Conservation (phyloP, 768 basidiomycete genomes). For the Hortiboletus campestris region DNA sequence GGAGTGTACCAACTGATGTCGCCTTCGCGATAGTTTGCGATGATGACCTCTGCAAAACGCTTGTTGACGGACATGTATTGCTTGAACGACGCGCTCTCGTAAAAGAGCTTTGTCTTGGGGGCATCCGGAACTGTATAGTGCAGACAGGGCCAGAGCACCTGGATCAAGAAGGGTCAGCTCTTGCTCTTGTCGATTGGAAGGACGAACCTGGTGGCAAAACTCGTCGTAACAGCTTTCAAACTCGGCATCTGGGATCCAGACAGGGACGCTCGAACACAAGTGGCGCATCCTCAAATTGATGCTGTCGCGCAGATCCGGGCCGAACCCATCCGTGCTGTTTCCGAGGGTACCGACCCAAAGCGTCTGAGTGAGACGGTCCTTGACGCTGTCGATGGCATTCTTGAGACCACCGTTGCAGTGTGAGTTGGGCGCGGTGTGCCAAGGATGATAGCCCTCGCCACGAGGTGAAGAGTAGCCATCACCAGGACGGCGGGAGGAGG, state of each 20-base stretch:
- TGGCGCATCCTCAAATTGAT: slow-evolving; percentile 52
- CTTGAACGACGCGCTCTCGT: slow-evolving; percentile 76
- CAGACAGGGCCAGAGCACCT: slow-evolving; percentile 82
- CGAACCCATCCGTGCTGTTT: slow-evolving; percentile 62
- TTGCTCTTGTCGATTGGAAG: slow-evolving; percentile 6
- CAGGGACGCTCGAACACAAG: slow-evolving; percentile 46
- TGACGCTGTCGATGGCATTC: slow-evolving; percentile 75
- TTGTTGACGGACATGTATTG: slow-evolving; percentile 90
- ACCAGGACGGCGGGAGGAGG: slow-evolving; percentile 46
- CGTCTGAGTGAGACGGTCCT: slow-evolving; percentile 47
- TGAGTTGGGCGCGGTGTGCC: slow-evolving; percentile 55
- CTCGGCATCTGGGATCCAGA: slow-evolving; percentile 82
- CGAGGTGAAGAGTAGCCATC: slow-evolving; percentile 29
- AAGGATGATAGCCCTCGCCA: slow-evolving; percentile 28
- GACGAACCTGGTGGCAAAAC: slow-evolving; percentile 75
- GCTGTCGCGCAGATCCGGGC: slow-evolving; percentile 50
- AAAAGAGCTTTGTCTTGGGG: slow-evolving; percentile 78
- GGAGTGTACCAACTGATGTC: slow-evolving; percentile 58
- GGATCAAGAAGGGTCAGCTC: slow-evolving; percentile 10
- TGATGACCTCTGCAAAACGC: slow-evolving; percentile 84
- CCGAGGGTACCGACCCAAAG: slow-evolving; percentile 78
- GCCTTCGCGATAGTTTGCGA: slow-evolving; percentile 77
- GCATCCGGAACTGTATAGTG: slow-evolving; percentile 88
- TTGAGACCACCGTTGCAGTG: slow-evolving; percentile 83
- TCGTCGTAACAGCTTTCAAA: slow-evolving; percentile 81